Base-by-base conservation (phyloP, 148 eudicot species). In the Camellia sinensis region DNA sequence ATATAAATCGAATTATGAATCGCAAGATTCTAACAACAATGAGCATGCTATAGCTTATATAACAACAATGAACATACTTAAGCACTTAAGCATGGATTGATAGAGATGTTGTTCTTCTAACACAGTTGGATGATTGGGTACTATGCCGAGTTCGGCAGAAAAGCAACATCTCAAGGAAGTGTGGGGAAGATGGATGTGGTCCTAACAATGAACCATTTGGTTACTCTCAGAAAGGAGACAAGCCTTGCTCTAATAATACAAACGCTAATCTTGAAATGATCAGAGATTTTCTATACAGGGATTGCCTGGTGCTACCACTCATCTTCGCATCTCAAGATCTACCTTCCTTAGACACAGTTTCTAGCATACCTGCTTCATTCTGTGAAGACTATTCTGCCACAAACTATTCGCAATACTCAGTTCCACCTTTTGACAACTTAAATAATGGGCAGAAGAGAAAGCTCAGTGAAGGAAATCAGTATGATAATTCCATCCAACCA, bases 51-150 rank as follows among this genome's bases (percentile, higher is more conserved):
- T 29, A 29, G 37, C 37, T 29, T 29, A 29, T 29, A 29, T 29
- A 29, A 29, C 37, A 29, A 29, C 37, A 29, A 29, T 29, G 37
- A 29, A 29, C 37, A 29, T 29, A 29, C 37, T 29, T 29, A 29
- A 29, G 37, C 37, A 29, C 37, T 29, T 29, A 5, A 68, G 6
- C 56, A 71, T 71, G 53, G 22, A 48, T 48, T 48, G 18, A 7
- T 9, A 7, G 54, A n/a, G 3, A n/a, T 45, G 18, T 71, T 53
- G 11, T 53, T 52, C 83, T 46, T 45, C 57, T 71, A 29, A 0
- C 21, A 56, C 77, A 67, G 83, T 63, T 80, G 73, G 83, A 80
- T 52, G 78, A 80, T 19, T 80, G 78, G 83, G 78, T 74, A 15
- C 73, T 74, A 13, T 80, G 83, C 67, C 63, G 73, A 65, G 73